A percentile compares a stretch with the other conserved stretches of the same genome.
Conservation (phyloP, 106 monocot species). For the Amphibolis antarctica region DNA sequence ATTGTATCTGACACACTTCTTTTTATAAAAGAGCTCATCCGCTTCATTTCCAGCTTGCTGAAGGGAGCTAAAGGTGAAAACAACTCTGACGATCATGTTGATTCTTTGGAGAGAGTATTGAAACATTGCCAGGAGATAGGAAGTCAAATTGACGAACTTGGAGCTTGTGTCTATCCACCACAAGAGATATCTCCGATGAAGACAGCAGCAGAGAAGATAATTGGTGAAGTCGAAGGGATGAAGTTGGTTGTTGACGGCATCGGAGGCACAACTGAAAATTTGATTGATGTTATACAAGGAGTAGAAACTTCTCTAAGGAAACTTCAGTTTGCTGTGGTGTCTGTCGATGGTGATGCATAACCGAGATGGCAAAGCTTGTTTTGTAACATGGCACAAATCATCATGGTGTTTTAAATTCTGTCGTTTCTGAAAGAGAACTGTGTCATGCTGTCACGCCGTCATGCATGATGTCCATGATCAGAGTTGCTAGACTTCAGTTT, state of each 20-base stretch:
- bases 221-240: constrained; percentile 15
- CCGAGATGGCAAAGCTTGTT: constrained; percentile 32
- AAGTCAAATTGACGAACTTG: constrained; percentile 56
- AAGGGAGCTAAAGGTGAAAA: constrained; percentile 15
- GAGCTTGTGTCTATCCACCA: constrained; percentile 81
- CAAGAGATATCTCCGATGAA: constrained; percentile 64
- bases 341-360: constrained; percentile 17
- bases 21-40: constrained; percentile 58
- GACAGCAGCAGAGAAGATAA: constrained; percentile 22
- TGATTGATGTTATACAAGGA: constrained; percentile 18
- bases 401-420: no score
- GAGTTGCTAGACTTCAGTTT: no score
- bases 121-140: not conserved
- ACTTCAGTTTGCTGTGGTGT: constrained; percentile 23
- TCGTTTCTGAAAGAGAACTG: no score
- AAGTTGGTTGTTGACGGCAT: constrained; percentile 20
- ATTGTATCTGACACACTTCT: constrained; percentile 36
- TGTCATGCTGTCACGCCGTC: no score
- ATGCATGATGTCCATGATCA: no score
- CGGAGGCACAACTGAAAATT: constrained; percentile 20
- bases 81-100: constrained; percentile 13
- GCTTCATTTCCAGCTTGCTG: constrained; percentile 39
- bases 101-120: constrained; percentile 35
- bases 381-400: constrained; percentile 5
- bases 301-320: constrained; percentile 34